Evolutionary conservation across 2,329 filamentous ascomycete species (phyloP).

Genomic region (Nemania sp.): DNA sequence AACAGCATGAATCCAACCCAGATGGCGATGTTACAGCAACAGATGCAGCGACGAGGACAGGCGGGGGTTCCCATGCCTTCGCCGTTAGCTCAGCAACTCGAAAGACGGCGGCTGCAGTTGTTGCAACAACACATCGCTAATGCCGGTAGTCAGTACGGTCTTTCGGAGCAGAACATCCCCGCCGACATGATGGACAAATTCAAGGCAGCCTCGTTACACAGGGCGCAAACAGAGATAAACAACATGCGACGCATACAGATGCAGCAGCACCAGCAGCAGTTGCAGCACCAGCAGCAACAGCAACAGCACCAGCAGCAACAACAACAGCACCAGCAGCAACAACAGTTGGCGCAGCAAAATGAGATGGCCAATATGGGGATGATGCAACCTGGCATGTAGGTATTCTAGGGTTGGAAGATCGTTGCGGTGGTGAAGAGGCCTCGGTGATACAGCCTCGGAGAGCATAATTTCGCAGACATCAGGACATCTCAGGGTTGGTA

Average conservation of each 20-base stretch:
- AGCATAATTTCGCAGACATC: not conserved
- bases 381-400: constrained; percentile 42
- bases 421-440: not conserved
- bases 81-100: constrained; percentile 37
- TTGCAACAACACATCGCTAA: constrained; percentile 45
- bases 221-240: constrained; percentile 41
- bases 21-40: constrained; percentile 35
- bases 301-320: constrained; percentile 15
- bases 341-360: constrained; percentile 46
- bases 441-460: not conserved
- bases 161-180: constrained; percentile 51
- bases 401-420: not conserved
- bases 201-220: constrained; percentile 46
- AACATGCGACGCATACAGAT: constrained; percentile 23
- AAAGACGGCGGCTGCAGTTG: constrained; percentile 43
- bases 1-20: constrained; percentile 40
- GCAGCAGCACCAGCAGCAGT: not conserved
- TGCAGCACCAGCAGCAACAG: constrained; percentile 6
- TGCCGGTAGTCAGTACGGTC: constrained; percentile 45
- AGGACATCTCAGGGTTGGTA: too few species aligned
- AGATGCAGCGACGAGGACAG: constrained; percentile 18
- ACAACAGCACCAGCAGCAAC: constrained; percentile 40
- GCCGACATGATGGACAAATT: constrained; percentile 49
- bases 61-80: constrained; percentile 2
- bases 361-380: constrained; percentile 55